Evolutionary conservation across 1,284 basidiomycete species (phyloP).

Genomic region (Puccinia horiana): DNA sequence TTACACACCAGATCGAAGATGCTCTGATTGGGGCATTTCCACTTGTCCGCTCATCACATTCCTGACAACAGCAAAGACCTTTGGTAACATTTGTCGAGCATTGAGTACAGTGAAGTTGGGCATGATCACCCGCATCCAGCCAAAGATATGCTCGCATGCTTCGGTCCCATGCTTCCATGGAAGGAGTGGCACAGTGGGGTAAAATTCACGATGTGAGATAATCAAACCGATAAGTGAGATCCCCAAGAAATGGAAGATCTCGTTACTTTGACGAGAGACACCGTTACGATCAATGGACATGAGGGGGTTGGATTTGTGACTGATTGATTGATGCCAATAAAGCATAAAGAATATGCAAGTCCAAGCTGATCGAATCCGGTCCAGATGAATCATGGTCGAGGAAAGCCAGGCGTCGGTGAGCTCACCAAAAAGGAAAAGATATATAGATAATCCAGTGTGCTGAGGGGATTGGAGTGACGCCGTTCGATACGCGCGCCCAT

Average conservation of each 20-base stretch:
- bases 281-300: conserved; percentile 5
- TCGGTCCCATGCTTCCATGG: conserved; percentile 35
- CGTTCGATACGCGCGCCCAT: neutral
- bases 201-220: conserved; percentile 21
- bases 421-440: conserved; percentile 25
- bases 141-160: conserved; percentile 16
- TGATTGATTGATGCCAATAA: conserved; percentile 22
- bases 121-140: conserved; percentile 7
- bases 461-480: neutral
- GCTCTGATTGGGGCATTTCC: conserved; percentile 34
- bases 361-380: conserved; percentile 22
- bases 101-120: conserved; percentile 8
- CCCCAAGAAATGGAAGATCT: conserved; percentile 17
- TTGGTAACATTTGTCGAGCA: conserved; percentile 33
- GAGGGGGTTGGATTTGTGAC: conserved; percentile 2
- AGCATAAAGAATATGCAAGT: conserved; percentile 1
- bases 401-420: conserved; percentile 17
- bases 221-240: conserved; percentile 21
- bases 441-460: conserved; percentile 8
- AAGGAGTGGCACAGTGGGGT: conserved; percentile 1
- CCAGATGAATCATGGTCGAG: conserved; percentile 7
- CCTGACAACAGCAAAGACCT: conserved; percentile 21
- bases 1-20: neutral
- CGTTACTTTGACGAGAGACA: conserved; percentile 20
- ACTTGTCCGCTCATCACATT: conserved; percentile 28